Percentiles rank a stretch among this genome's conserved stretches.
These are phyloP conservation scores for Yamadazyma membranifaciens DNA, from an alignment of 1,139 yeast species.

Conservation along the genomic window DNA sequence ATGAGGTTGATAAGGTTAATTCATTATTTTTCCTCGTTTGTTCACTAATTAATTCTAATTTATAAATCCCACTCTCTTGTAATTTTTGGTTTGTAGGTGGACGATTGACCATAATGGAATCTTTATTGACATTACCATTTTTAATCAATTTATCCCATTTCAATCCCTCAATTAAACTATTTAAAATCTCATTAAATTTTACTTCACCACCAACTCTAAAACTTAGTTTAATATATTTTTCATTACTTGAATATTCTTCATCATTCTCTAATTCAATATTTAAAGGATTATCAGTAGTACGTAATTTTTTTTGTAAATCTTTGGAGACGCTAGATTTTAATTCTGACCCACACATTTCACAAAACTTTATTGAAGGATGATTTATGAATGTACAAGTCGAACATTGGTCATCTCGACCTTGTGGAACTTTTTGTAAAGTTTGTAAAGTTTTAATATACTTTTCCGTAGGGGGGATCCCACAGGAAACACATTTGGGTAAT, in stretches of 20 bases:
- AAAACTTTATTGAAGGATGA: conserved; percentile 71
- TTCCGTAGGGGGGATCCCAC: conserved; percentile 58
- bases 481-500: conserved; percentile 65
- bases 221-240: conserved; percentile 52
- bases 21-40: conserved; percentile 60
- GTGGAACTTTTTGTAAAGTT: conserved; percentile 3
- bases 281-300: conserved; percentile 14
- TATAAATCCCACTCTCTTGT: conserved; percentile 59
- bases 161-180: conserved; percentile 41
- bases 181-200: conserved; percentile 42
- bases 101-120: conserved; percentile 27
- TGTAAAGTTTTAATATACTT: conserved; percentile 11
- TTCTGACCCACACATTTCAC: conserved; percentile 85
- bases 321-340: conserved; percentile 28
- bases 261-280: conserved; percentile 28
- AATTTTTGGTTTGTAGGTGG: conserved; percentile 5
- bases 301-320: conserved; percentile 11
- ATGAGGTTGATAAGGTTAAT: conserved; percentile 60
- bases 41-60: conserved; percentile 62
- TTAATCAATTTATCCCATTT: conserved; percentile 44
- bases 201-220: conserved; percentile 61
- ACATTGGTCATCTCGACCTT: conserved; percentile 52
- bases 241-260: conserved; percentile 32
- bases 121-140: conserved; percentile 40
- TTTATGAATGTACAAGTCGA: conserved; percentile 83